phyloP scores from a whole-genome alignment of 108 stramenopile species.

The Conticribra weissflogii region DNA sequence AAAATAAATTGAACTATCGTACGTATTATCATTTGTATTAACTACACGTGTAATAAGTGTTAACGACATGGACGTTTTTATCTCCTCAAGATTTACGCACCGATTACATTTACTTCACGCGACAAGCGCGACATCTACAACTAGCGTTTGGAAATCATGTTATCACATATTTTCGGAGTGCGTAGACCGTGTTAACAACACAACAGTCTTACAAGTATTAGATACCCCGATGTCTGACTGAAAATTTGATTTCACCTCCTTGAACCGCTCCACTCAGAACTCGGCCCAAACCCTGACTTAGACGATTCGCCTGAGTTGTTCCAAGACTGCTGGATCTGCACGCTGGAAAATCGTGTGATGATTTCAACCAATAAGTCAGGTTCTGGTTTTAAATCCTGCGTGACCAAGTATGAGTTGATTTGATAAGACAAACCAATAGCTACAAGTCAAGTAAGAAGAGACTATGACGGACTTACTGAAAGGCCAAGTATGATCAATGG shows the following conservation, averaged over 20 bases:
- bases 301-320: constrained; percentile 4
- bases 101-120: too few species aligned
- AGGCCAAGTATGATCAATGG: constrained; percentile 66
- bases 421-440: neutral
- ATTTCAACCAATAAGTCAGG: constrained; percentile 94
- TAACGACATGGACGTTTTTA: too few species aligned
- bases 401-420: neutral
- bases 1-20: too few species aligned
- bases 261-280: constrained; percentile 42
- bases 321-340: neutral
- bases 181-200: too few species aligned
- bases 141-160: too few species aligned
- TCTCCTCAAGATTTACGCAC: too few species aligned
- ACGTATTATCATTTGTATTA: too few species aligned
- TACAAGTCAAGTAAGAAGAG: neutral
- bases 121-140: too few species aligned
- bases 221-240: too few species aligned
- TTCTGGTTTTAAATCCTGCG: constrained; percentile 82
- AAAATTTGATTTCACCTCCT: constrained; percentile 10
- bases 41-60: too few species aligned
- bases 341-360: constrained; percentile 46
- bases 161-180: too few species aligned
- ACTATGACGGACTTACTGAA: constrained; percentile 24
- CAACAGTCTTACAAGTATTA: too few species aligned
- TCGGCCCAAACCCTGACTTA: constrained; percentile 18